These are phyloP conservation scores for Phytophthora pluvialis DNA, from an alignment of 352 stramenopile species.

Conservation along the genomic window DNA sequence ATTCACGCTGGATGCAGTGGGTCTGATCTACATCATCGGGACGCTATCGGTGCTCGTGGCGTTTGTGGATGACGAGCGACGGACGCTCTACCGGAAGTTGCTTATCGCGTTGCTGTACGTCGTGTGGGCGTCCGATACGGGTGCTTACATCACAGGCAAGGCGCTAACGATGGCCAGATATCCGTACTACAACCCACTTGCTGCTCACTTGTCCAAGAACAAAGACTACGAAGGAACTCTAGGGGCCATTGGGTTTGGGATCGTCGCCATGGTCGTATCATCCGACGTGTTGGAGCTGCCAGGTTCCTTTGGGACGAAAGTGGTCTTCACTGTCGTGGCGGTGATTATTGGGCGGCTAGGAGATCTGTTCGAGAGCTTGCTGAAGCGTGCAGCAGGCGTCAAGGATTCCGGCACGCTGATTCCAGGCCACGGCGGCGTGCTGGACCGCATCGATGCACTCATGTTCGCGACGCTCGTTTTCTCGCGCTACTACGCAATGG, in stretches of 20 bases:
- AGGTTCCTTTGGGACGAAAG: slow-evolving; percentile 76
- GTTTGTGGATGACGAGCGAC: slow-evolving; percentile 67
- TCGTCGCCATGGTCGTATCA: slow-evolving; percentile 85
- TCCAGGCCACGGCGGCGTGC: slow-evolving; percentile 94
- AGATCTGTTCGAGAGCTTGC: slow-evolving; percentile 95
- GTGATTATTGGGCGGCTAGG: slow-evolving; percentile 94
- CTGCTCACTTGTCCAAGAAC: slow-evolving; percentile 93
- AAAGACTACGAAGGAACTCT: slow-evolving; percentile 97
- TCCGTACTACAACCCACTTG: slow-evolving; percentile 78
- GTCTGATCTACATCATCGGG: slow-evolving; percentile 69
- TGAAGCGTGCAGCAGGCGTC: slow-evolving; percentile 94
- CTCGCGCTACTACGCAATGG: slow-evolving; percentile 55
- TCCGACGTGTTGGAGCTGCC: slow-evolving; percentile 70
- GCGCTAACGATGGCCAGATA: slow-evolving; percentile 86
- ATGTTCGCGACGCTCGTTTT: slow-evolving; percentile 89
- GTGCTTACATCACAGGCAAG: slow-evolving; percentile 94
- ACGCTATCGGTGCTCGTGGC: slow-evolving; percentile 58
- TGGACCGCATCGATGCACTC: slow-evolving; percentile 96
- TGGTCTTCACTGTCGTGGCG: slow-evolving; percentile 86
- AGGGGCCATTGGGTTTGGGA: slow-evolving; percentile 78
- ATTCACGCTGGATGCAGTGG: slow-evolving; percentile 58
- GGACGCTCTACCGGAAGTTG: slow-evolving; percentile 59
- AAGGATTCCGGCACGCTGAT: slow-evolving; percentile 96
- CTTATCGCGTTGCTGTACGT: slow-evolving; percentile 75
- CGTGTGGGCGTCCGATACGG: slow-evolving; percentile 90